Evolutionary conservation across 441 rosid species (phyloP).

Genomic region (Melianthus villosus): DNA sequence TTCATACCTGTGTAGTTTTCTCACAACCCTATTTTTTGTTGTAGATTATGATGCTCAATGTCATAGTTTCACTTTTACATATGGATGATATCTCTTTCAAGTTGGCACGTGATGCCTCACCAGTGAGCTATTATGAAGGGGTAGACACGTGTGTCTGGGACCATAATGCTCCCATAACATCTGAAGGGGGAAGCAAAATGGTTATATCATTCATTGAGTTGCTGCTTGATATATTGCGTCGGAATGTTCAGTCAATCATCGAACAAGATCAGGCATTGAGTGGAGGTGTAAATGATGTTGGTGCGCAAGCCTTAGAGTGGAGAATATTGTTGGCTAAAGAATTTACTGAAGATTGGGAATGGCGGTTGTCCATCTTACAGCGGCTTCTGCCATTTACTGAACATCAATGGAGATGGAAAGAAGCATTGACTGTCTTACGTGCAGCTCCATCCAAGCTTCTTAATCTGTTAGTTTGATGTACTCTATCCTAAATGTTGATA

Average conservation of each 20-base stretch:
- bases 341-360: constrained; percentile 93
- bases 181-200: constrained; percentile 57
- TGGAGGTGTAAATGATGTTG: constrained; percentile 38
- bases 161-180: constrained; percentile 21
- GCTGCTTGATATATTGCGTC: constrained; percentile 55
- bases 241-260: constrained; percentile 43
- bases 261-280: constrained; percentile 41
- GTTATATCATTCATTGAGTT: constrained; percentile 65
- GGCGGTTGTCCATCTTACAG: constrained; percentile 90
- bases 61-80: constrained; percentile 73
- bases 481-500: constrained; percentile 12
- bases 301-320: constrained; percentile 85
- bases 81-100: constrained; percentile 71
- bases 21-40: constrained; percentile 18
- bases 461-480: constrained; percentile 60
- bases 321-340: constrained; percentile 53
- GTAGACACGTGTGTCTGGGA: constrained; percentile 28
- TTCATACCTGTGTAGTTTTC: too few relatives aligned
- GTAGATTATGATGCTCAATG: constrained; percentile 92
- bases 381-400: constrained; percentile 81
- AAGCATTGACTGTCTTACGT: constrained; percentile 74
- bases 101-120: constrained; percentile 36
- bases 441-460: constrained; percentile 94
- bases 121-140: constrained; percentile 34
- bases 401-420: constrained; percentile 86